A percentile compares a stretch with the other conserved stretches of the same genome.
These are phyloP conservation scores for Pyricularia sp. DNA, from an alignment of 2,329 filamentous ascomycete species.

Conservation along the genomic window DNA sequence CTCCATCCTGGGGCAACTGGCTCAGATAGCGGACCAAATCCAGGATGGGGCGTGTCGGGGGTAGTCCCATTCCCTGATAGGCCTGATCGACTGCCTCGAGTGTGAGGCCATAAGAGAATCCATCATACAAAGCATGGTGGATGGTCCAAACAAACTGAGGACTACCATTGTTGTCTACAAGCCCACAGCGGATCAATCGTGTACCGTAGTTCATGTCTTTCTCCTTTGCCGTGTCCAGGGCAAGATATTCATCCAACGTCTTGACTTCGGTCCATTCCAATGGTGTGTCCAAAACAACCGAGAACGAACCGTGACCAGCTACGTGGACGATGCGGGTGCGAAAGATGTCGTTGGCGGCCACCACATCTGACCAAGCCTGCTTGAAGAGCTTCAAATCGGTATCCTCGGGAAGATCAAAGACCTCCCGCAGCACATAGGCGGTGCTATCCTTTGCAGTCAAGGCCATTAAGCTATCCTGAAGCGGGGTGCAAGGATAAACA, in stretches of 20 bases:
- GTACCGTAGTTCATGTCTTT: background rate
- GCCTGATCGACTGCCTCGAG: constrained; percentile 13
- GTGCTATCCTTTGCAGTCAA: constrained; percentile 6
- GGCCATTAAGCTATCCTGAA: constrained; percentile 14
- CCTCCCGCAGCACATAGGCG: constrained; percentile 6
- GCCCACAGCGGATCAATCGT: background rate
- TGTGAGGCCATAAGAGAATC: constrained; percentile 20
- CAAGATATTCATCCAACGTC: background rate
- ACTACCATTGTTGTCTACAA: background rate
- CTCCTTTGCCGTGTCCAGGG: background rate
- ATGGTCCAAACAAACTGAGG: constrained; percentile 16
- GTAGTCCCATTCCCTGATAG: background rate
- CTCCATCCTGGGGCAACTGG: background rate
- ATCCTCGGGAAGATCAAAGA: constrained; percentile 3
- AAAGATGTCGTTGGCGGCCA: background rate
- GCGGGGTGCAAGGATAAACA: constrained; percentile 14
- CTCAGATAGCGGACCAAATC: constrained; percentile 6
- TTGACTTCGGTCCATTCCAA: background rate
- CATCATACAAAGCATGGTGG: constrained; percentile 24
- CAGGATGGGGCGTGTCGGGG: background rate
- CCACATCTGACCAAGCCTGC: background rate
- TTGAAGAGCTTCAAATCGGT: background rate
- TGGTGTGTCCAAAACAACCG: background rate
- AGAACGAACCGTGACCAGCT: background rate
- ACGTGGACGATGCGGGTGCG: background rate